phyloP scores from a whole-genome alignment of 345 rosid genomes.

The Dovyalis caffra region DNA sequence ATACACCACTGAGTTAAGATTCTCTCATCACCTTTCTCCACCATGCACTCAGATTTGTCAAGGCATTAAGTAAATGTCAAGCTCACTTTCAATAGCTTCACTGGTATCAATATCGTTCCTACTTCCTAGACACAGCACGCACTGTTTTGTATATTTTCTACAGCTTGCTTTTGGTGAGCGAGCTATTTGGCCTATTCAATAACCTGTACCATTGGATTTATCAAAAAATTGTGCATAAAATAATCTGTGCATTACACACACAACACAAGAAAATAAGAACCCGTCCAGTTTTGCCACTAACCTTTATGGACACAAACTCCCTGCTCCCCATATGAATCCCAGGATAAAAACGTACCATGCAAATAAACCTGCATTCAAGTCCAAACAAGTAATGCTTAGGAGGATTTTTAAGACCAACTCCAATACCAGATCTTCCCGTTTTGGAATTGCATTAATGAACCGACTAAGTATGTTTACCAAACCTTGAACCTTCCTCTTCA shows the following conservation, averaged over 20 bases:
- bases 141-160: neutral
- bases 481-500: no score
- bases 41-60: no score
- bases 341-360: no score
- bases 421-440: no score
- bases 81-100: neutral
- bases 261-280: neutral
- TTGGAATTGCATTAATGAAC: no score
- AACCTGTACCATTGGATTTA: neutral
- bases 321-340: no score
- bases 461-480: no score
- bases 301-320: neutral
- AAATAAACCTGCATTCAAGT: no score
- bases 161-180: neutral
- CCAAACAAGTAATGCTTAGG: no score
- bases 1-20: neutral
- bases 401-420: no score
- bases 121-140: neutral
- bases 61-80: neutral
- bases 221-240: neutral
- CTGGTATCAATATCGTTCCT: neutral
- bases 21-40: neutral
- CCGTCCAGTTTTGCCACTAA: neutral
- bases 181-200: neutral
- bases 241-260: neutral